Base-by-base conservation (phyloP, 306 rosid genomes). In the Elaeagnus macrophylla region DNA sequence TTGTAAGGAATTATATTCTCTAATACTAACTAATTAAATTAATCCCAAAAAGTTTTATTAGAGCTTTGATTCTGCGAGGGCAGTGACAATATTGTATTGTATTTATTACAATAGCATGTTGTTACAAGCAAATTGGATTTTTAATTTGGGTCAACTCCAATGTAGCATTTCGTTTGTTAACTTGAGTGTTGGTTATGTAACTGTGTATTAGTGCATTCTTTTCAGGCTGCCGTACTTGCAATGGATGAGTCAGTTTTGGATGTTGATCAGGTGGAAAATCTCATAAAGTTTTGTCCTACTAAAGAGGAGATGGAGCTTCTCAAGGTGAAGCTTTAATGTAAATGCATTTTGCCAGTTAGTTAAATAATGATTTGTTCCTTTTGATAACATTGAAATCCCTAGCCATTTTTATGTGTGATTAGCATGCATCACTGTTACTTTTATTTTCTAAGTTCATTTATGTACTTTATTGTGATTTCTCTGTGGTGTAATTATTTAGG, bases 251-350 rank as follows among this genome's bases (percentile, higher is more conserved):
- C 99, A 3, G 84, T 81, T 71, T 79, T 93, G 74, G 96, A 93
- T 61, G 79, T 75, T 77, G 99, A 93, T 69, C 96, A 93, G 75
- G 96, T 93, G 80, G 99, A 93, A 50, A 93, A 85, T 79, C 93
- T 93, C 36, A 79, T 81, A 37, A 93, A 84, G 73, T 93, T 82
- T 79, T 93, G 99, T 69, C 99, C 99, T 42, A 87, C 99, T 56
- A 87, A 87, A 72, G 99, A 93, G 65, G 99, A 93, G 75, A 93
- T 87, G 94, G 96, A 93, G 53, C 95, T 84, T 73, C 81, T 93
- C 66, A 93, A 82, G 99, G 99, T 93, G 67, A 62, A 66, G 51
- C 58, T 71, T 72, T 39, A 36, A 44, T 41, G 44, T 41, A 38
- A 52, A 38, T 47, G 16, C 59, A 59, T 17, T 12, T 72, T 32